Evolutionary conservation across 2,329 filamentous ascomycete genomes (phyloP).

Genomic region (Neocatenulostroma microsporum): DNA sequence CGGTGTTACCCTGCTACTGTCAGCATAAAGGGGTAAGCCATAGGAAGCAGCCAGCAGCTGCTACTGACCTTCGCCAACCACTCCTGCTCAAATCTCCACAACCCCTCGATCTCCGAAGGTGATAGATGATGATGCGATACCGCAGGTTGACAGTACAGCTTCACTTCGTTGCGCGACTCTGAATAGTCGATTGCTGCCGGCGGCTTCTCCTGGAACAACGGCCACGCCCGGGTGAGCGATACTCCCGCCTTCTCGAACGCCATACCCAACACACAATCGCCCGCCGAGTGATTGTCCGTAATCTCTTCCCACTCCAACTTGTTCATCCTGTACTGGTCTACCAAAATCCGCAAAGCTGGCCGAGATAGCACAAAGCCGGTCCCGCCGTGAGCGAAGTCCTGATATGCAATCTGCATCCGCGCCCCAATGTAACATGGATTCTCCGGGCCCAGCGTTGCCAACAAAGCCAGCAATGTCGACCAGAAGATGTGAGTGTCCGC

Average conservation of each 20-base stretch:
- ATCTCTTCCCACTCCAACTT: slow-evolving; percentile 31
- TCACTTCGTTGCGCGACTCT: slow-evolving; percentile 6
- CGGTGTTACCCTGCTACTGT: too few species aligned
- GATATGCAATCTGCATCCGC: slow-evolving; percentile 42
- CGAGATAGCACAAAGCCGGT: slow-evolving; percentile 47
- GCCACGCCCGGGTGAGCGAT: slow-evolving; percentile 14
- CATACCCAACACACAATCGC: slow-evolving; percentile 17
- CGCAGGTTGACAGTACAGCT: slow-evolving; percentile 17
- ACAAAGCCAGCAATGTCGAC: slow-evolving; percentile 44
- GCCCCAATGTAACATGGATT: slow-evolving; percentile 46
- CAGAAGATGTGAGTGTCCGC: slow-evolving; percentile 50
- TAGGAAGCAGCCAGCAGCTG: too few species aligned
- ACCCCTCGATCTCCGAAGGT: slow-evolving; percentile 9
- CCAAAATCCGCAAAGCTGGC: slow-evolving; percentile 39
- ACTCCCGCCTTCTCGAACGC: slow-evolving; percentile 11
- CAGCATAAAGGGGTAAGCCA: too few species aligned
- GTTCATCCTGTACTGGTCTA: slow-evolving; percentile 35
- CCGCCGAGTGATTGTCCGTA: slow-evolving; percentile 16
- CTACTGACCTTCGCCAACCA: too few species aligned
- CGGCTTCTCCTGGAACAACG: slow-evolving; percentile 18
- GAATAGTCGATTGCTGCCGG: slow-evolving; percentile 21
- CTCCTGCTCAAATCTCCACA: slow-evolving; percentile 26
- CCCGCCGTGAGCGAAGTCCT: slow-evolving; percentile 47
- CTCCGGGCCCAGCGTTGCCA: slow-evolving; percentile 40
- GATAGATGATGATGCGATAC: slow-evolving; percentile 18